phyloP scores from a whole-genome alignment of 1,139 yeast species.

The Kurtzmaniella natalensis region DNA sequence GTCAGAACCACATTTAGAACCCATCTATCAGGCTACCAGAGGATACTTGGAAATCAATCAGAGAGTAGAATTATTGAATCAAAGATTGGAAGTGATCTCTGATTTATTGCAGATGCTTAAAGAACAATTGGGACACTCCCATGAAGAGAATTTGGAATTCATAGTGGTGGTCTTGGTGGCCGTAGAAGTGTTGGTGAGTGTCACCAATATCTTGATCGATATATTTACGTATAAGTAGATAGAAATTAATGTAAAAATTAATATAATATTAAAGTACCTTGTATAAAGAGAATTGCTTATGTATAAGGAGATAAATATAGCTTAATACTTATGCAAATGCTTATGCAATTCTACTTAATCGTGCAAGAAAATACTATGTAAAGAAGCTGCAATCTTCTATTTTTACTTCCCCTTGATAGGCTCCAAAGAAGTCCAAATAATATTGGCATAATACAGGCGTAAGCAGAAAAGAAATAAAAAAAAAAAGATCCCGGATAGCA shows the following conservation, averaged over 20 bases:
- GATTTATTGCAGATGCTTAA: constrained; percentile 93
- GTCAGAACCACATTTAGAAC: constrained; percentile 97
- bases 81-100: constrained; percentile 86
- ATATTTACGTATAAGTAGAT: constrained; percentile 24
- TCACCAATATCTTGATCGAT: constrained; percentile 58
- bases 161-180: constrained; percentile 91
- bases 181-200: constrained; percentile 85
- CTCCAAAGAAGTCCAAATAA: too few relatives aligned
- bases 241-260: neutral
- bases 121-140: constrained; percentile 92
- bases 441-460: too few relatives aligned
- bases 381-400: too few relatives aligned
- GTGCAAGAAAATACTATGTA: too few relatives aligned
- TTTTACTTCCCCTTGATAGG: too few relatives aligned
- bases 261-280: too few relatives aligned
- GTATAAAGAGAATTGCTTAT: constrained; percentile 8
- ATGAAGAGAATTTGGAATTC: constrained; percentile 85
- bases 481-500: too few relatives aligned
- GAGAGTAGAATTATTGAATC: constrained; percentile 82
- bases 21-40: constrained; percentile 93
- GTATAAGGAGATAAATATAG: too few relatives aligned
- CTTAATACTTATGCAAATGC: too few relatives aligned
- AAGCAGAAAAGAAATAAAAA: too few relatives aligned
- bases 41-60: constrained; percentile 93
- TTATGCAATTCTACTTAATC: too few relatives aligned